Base-by-base conservation (phyloP, 1,284 basidiomycete genomes). In the Ceratobasidium sp. region DNA sequence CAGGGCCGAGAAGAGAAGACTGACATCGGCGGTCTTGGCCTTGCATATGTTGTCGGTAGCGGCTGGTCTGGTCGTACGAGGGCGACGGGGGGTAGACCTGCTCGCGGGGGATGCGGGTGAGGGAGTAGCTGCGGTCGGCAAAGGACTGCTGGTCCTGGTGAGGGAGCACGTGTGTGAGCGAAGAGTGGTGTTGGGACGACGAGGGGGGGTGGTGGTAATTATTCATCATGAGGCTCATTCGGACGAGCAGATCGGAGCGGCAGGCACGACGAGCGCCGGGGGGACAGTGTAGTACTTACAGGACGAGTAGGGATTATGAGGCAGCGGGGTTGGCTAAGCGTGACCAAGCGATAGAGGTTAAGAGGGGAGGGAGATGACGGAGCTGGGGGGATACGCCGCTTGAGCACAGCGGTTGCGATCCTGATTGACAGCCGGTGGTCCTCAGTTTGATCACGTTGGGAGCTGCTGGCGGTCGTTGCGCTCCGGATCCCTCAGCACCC, bases 311-410 rank as follows among this genome's bases (percentile, higher is more conserved):
- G 64, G 64, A 67, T 67, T 67, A 67, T 67, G 64, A 67, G 64
- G 64, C 48, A 55, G 50, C 16, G 52, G 34, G 64, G 64, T 67
- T 67, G 64, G 34, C 64, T 67, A 67, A 67, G 64, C 64, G 64
- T 67, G 64, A 67, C 64, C 64, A 67, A 67, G 64, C 64, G 64
- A 67, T 26, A 28, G 64, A 39, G 48, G 32, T 53, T 67, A 67
- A 64, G 61, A 64, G 61, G 46, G 45, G 26, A 26, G 45, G 39
- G 50, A 50, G 62, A 41, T 65, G 62, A 50, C 21, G 60, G 36
- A 39, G 36, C 36, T 39, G 36, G 36, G 36, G 36, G 60, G 46
- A 23, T 48, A 48, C 46, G n/a, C 45, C 60, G 60, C 45, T 62
- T 62, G 60, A 62, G 28, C 4, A 28, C 16, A 16, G 28, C 52